A percentile compares a stretch with the other conserved stretches of the same genome.
Conservation (phyloP, 75 land plant species). For the Gnetum montanum region DNA sequence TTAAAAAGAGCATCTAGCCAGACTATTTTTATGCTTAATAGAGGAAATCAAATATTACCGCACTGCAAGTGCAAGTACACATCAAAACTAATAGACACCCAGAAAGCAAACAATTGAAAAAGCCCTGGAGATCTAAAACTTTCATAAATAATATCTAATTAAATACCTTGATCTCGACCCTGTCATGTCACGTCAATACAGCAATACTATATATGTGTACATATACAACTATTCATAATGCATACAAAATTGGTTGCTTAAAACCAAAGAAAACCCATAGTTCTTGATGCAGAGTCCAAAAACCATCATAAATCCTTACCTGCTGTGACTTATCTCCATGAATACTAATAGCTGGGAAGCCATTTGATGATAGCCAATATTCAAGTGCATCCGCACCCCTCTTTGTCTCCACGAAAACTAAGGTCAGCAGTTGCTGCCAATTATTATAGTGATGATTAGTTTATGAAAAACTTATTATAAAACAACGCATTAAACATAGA, state of each 20-base stretch:
- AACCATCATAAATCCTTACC: no score
- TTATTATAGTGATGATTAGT: neutral
- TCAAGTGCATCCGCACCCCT: slow-evolving; percentile 90
- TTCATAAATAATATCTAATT: no score
- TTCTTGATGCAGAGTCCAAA: no score
- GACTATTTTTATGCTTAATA: neutral
- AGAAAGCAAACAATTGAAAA: neutral
- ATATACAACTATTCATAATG: no score
- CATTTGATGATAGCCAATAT: slow-evolving; percentile 65
- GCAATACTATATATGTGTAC: no score
- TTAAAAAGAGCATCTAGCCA: neutral
- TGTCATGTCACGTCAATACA: no score
- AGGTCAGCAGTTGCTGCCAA: slow-evolving; percentile 67
- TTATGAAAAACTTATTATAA: neutral
- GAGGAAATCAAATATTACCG: neutral
- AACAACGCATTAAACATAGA: neutral
- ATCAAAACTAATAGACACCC: neutral
- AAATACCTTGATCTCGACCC: no score
- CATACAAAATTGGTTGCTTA: no score
- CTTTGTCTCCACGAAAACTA: slow-evolving; percentile 98
- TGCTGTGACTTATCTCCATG: slow-evolving; percentile 89
- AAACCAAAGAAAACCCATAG: no score
- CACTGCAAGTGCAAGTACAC: neutral
- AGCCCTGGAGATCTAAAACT: no score
- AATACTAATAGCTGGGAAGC: slow-evolving; percentile 84